Conservation (phyloP, 1,284 basidiomycete genomes). For the Moniliophthora roreri region DNA sequence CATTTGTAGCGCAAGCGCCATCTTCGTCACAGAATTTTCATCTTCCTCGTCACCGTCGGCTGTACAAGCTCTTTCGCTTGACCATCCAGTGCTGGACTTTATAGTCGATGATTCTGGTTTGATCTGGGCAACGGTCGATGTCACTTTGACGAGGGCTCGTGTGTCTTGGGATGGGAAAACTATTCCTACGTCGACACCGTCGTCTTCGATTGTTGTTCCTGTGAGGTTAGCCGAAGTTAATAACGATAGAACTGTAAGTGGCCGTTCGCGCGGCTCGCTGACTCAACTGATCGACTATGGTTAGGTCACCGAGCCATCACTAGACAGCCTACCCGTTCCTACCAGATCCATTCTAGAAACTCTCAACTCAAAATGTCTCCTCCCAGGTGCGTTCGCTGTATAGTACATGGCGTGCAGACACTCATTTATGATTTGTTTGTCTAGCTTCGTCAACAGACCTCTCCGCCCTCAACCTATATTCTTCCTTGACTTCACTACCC, state of each 20-base stretch:
- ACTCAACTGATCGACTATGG: conserved; percentile 13
- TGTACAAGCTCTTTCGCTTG: conserved; percentile 49
- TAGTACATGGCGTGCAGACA: not conserved
- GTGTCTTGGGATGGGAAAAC: conserved; percentile 2
- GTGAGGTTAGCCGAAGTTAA: conserved; percentile 23
- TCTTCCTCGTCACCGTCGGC: conserved; percentile 28
- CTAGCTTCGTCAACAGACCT: conserved; percentile 50
- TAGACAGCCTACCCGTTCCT: conserved; percentile 18
- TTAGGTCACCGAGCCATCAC: conserved; percentile 30
- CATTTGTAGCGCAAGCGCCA: conserved; percentile 58
- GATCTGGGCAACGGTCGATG: conserved; percentile 54
- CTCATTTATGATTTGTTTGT: conserved; percentile 6
- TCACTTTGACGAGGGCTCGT: conserved; percentile 31
- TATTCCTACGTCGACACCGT: not conserved
- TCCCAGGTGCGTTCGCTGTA: conserved; percentile 34
- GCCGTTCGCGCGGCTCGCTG: not conserved
- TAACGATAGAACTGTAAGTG: conserved; percentile 28
- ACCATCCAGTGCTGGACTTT: conserved; percentile 62
- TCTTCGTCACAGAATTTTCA: conserved; percentile 47
- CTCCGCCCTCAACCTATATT: conserved; percentile 59
- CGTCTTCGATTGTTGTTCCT: not conserved
- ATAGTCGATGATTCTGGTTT: conserved; percentile 34
- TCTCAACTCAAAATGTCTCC: conserved; percentile 38
- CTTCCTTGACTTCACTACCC: conserved; percentile 57
- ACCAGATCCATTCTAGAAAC: conserved; percentile 26